Conservation (phyloP, 139 green algal genomes). For the Tetradesmus lagerheimii region DNA sequence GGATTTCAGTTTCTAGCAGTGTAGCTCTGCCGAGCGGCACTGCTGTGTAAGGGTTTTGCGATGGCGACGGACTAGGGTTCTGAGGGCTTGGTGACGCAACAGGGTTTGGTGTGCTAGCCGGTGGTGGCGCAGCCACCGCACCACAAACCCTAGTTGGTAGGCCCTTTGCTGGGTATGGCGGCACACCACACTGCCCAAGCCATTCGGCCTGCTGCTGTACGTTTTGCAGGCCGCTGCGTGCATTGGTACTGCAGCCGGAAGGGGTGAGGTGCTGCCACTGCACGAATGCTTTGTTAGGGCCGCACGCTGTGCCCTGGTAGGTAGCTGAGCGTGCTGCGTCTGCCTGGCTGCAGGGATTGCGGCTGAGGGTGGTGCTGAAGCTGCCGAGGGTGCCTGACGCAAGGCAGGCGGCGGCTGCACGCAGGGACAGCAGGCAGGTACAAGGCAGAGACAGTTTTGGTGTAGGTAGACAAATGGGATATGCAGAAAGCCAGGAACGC, state of each 20-base stretch:
- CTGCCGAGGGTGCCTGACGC: background rate
- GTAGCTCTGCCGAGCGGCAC: background rate
- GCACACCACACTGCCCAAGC: slow-evolving; percentile 37
- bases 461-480: too few species aligned
- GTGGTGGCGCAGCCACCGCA: too few species aligned
- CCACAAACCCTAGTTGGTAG: slow-evolving; percentile 6
- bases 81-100: background rate
- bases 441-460: background rate
- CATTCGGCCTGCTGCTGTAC: background rate
- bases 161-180: background rate
- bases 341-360: background rate
- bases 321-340: background rate
- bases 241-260: background rate
- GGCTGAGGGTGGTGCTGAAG: background rate
- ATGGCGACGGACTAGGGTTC: background rate
- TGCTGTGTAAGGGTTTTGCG: background rate
- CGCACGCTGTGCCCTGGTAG: slow-evolving; percentile 13
- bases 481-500: background rate
- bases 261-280: background rate
- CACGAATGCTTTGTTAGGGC: slow-evolving; percentile 22
- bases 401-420: slow-evolving; percentile 14
- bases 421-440: background rate
- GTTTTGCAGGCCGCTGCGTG: background rate
- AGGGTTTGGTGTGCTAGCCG: background rate
- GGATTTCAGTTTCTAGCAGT: background rate